These are phyloP conservation scores for Emericellopsis atlantica DNA, from an alignment of 2,329 filamentous ascomycete genomes.

Conservation along the genomic window DNA sequence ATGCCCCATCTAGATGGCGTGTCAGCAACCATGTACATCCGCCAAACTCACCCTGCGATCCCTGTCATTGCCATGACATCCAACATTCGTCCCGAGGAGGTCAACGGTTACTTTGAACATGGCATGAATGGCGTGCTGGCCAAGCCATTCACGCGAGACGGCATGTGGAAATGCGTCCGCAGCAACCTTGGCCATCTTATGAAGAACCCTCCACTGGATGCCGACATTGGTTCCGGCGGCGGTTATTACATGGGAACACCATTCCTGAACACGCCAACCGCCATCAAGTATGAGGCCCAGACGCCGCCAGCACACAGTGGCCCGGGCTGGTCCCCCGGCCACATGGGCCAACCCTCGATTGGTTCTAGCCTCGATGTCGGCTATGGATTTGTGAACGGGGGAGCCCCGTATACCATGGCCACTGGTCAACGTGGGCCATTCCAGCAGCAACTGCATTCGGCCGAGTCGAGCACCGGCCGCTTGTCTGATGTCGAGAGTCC, in stretches of 20 bases:
- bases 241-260: slow-evolving; percentile 19
- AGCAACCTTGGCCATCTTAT: slow-evolving; percentile 80
- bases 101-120: slow-evolving; percentile 93
- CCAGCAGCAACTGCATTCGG: slow-evolving; percentile 8
- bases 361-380: slow-evolving; percentile 26
- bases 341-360: slow-evolving; percentile 35
- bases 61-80: slow-evolving; percentile 98
- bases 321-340: slow-evolving; percentile 38
- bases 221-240: slow-evolving; percentile 18
- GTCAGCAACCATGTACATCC: slow-evolving; percentile 84
- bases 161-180: slow-evolving; percentile 73
- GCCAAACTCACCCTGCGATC: slow-evolving; percentile 67
- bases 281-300: slow-evolving; percentile 40
- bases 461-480: slow-evolving; percentile 13
- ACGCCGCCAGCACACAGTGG: slow-evolving; percentile 36
- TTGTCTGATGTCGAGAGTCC: slow-evolving; percentile 28
- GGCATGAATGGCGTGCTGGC: slow-evolving; percentile 99
- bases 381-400: slow-evolving; percentile 32
- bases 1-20: slow-evolving; percentile 96
- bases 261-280: slow-evolving; percentile 19
- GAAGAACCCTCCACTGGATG: slow-evolving; percentile 44
- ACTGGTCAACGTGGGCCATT: slow-evolving; percentile 14
- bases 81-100: slow-evolving; percentile 92
- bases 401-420: slow-evolving; percentile 22
- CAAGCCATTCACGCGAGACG: slow-evolving; percentile 89